These are phyloP conservation scores for Quercus wislizeni DNA, from an alignment of 306 rosid species.

Conservation along the genomic window DNA sequence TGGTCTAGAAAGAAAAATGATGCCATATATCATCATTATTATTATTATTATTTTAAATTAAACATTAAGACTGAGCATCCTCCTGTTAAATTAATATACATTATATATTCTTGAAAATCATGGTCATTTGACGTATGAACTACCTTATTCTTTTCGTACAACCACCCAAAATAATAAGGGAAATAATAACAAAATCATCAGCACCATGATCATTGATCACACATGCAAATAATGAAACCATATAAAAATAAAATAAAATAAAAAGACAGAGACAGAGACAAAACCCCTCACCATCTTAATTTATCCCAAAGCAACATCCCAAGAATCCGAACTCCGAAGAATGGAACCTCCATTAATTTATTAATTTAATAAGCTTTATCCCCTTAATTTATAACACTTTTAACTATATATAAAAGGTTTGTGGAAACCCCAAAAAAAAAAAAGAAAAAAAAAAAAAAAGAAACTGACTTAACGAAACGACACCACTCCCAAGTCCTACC, in stretches of 20 bases:
- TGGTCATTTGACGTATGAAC: too few species aligned
- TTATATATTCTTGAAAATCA: too few species aligned
- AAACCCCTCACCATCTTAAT: background rate
- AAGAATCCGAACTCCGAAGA: slow-evolving; percentile 2
- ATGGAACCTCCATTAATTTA: background rate
- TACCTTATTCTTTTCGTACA: too few species aligned
- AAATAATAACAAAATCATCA: too few species aligned
- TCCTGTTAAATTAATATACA: too few species aligned
- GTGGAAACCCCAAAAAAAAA: background rate
- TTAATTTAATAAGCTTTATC: background rate
- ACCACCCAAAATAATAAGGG: too few species aligned
- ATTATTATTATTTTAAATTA: too few species aligned
- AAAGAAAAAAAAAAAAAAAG: background rate
- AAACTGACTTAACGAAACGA: background rate
- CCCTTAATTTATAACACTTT: too few species aligned
- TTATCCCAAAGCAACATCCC: slow-evolving; percentile 8
- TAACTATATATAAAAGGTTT: too few species aligned
- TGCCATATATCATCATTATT: too few species aligned
- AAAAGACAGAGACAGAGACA: background rate
- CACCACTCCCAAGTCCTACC: background rate
- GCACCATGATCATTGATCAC: background rate
- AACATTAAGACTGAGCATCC: too few species aligned
- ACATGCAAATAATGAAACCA: background rate
- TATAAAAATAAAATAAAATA: background rate
- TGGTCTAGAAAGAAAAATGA: too few species aligned